Conservation (phyloP, 208 protist genomes). For the Naegleria lovaniensis region DNA sequence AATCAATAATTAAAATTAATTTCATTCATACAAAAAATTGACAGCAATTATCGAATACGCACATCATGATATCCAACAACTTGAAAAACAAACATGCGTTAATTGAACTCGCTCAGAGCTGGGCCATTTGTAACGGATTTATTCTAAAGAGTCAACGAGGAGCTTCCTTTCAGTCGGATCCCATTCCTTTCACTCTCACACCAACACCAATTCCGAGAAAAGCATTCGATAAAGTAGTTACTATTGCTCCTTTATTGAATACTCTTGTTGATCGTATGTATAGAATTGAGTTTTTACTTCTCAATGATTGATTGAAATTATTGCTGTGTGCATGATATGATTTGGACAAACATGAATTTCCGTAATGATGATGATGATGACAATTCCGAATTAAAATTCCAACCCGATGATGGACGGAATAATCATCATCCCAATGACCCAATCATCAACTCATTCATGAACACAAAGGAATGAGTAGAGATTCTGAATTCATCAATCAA, state of each 20-base stretch:
- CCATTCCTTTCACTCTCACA: not conserved
- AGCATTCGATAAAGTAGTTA: not conserved
- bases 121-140: conserved; percentile 6
- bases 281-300: too few species aligned
- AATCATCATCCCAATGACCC: too few species aligned
- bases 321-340: too few species aligned
- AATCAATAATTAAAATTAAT: too few species aligned
- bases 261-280: not conserved
- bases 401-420: too few species aligned
- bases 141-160: not conserved
- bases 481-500: not conserved
- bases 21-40: too few species aligned
- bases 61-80: not conserved
- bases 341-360: too few species aligned
- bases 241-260: not conserved
- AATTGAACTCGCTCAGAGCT: not conserved
- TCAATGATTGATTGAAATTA: too few species aligned
- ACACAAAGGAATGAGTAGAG: not conserved
- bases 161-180: not conserved
- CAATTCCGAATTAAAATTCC: too few species aligned
- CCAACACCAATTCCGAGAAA: not conserved
- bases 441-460: too few species aligned
- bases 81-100: not conserved
- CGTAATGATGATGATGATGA: too few species aligned
- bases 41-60: too few species aligned